These are phyloP conservation scores for Ophiocordyceps camponoti-floridani DNA, from an alignment of 2,329 filamentous ascomycete genomes.

Conservation along the genomic window DNA sequence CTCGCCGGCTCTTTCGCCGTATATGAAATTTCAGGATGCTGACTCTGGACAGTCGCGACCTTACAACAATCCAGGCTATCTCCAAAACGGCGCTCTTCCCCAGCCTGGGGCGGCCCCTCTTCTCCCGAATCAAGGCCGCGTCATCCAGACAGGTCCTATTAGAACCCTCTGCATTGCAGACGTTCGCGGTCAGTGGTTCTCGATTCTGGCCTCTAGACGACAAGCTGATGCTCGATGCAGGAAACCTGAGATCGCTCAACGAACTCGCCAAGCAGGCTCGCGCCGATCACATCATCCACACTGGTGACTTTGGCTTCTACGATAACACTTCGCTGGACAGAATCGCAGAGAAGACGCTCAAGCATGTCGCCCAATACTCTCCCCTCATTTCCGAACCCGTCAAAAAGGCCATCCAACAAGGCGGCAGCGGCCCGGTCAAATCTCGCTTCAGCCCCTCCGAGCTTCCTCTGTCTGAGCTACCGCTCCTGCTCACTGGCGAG, in stretches of 20 bases:
- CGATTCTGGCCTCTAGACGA: neutral
- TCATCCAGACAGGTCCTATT: conserved; percentile 47
- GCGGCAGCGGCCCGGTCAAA: conserved; percentile 65
- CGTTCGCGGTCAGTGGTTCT: conserved; percentile 40
- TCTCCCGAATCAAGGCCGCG: conserved; percentile 47
- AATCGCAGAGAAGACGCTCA: conserved; percentile 96
- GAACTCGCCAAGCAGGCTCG: conserved; percentile 87
- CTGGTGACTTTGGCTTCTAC: conserved; percentile 98
- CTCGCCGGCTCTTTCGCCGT: no score
- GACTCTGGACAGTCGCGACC: conserved; percentile 18
- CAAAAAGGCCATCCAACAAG: conserved; percentile 48
- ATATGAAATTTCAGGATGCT: conserved; percentile 2
- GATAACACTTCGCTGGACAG: conserved; percentile 89
- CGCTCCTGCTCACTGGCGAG: conserved; percentile 72
- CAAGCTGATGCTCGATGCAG: conserved; percentile 26
- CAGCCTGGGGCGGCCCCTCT: conserved; percentile 45
- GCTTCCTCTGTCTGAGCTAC: conserved; percentile 81
- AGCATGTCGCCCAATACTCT: conserved; percentile 97
- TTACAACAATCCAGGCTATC: conserved; percentile 36
- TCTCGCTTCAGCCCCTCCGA: conserved; percentile 64
- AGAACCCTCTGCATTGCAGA: conserved; percentile 55
- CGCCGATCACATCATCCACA: conserved; percentile 96
- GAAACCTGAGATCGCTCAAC: conserved; percentile 88
- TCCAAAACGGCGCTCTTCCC: conserved; percentile 43
- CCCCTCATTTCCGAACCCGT: conserved; percentile 69